Base-by-base conservation (phyloP, 140 eudicot species). In the Ambrosia hybrid region DNA sequence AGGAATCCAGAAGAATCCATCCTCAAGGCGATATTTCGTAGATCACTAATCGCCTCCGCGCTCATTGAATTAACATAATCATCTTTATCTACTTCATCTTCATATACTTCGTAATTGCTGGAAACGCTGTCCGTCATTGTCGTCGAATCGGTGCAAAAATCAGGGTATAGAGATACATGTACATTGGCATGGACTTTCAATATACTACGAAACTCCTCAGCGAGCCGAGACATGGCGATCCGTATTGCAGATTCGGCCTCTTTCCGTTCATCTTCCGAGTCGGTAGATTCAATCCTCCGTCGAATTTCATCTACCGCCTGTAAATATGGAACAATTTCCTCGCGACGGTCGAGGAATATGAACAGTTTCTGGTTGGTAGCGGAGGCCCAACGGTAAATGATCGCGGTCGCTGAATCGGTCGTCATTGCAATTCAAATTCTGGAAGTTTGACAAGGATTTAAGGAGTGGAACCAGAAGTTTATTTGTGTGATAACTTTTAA, bases 151-250 rank as follows among this genome's bases (percentile, higher is more conserved):
- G 46, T 61, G 67, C 34, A 11, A 34, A 48, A 4, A 34, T 60
- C 34, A 60, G 67, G 67, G 67, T 60, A 33, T 60, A 34, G 67
- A 60, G 67, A 58, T 9, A 39, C 21, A 9, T 9, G 33, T 60
- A 11, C 7, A 15, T 60, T 34, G 15, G 9, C 67, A 46, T 60
- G 7, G 46, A 60, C 67, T 60, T 60, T 60, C 3, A 60, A 12
- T 8, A 60, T 34, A 10, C 34, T 60, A 14, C 45, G 67, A 9
- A 60, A 60, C 46, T 60, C 67, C 3, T 33, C 45, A 9, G 67
- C 16, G 15, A 60, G 67, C 16, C 45, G 45, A 30, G 46, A 33
- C 3, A 34, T 16, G 17, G 67, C 67, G 45, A 33, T 60, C 11
- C 7, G 67, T 12, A 60, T 60, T 2, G 12, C 16, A 9, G 67